phyloP scores from a whole-genome alignment of 257 asterid species.

The Nicotiana tomentosiformis region DNA sequence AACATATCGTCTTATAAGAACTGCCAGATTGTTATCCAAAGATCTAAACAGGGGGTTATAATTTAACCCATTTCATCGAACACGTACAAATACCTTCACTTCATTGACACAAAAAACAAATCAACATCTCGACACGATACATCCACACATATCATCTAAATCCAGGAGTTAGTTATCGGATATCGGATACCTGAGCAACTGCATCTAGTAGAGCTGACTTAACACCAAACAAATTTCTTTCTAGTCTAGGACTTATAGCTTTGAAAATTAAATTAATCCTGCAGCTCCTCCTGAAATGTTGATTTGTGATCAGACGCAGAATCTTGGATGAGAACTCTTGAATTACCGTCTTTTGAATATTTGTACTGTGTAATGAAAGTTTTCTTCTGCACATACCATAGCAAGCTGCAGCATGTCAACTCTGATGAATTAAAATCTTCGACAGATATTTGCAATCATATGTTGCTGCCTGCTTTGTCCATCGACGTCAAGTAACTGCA shows the following conservation, averaged over 20 bases:
- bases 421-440: background rate
- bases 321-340: background rate
- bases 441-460: background rate
- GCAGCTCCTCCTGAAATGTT: background rate
- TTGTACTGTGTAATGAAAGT: background rate
- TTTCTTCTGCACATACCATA: background rate
- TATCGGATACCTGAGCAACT: background rate
- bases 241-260: background rate
- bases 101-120: too few relatives aligned
- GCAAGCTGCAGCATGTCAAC: conserved; percentile 9
- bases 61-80: too few relatives aligned
- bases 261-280: background rate
- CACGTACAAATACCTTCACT: too few relatives aligned
- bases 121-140: too few relatives aligned
- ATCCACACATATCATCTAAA: background rate
- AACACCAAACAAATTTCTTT: background rate
- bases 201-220: background rate
- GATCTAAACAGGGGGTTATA: too few relatives aligned
- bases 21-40: too few relatives aligned
- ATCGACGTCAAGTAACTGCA: background rate
- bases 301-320: background rate
- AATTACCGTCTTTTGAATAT: background rate
- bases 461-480: background rate
- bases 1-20: too few relatives aligned
- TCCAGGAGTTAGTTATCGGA: background rate